Evolutionary conservation across 345 rosid species (phyloP), one percentile per base, ranked within the genome.

Genomic region (Sonneratia caseolaris): DNA sequence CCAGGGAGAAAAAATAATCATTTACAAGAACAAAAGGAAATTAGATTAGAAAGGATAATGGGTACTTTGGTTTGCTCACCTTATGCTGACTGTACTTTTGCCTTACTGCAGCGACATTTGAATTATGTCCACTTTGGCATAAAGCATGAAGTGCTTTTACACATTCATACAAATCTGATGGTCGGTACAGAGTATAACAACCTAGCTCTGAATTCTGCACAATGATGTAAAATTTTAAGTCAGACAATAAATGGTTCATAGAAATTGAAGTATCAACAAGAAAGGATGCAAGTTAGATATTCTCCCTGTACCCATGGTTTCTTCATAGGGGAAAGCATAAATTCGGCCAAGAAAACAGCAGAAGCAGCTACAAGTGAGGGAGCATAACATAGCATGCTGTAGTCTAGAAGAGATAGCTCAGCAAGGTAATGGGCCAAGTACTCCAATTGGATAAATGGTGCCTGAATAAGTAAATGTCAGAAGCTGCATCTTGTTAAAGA

Each of bases 11-110:
- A 42, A 42, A 42, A 42, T 9, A 4, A 42, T 42, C 10, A 42
- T 42, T 42, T 42, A 42, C 5, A 42, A 37, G 69, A 66, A 66
- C 51, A 4, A 47, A 37, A 45, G 32, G 2, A 40, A 3, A 36
- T 21, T 19, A 38, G 64, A 0, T 53, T 4, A 57, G 32, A 10
- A 6, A 51, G 55, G 27, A 36, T 48, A 64, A 57, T 7, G 38
- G 15, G 37, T 37, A 5, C 73, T 4, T 27, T 22, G 14, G 37
- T 6, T 12, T 32, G 64, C 55, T 82, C 81, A 91, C 98, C 86
- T 90, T 94, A 69, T 94, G 96, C 68, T 86, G 96, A 78, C 90
- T 87, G 80, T 91, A 94, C 76, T 94, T 94, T 79, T 88, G 92
- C 73, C 97, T 85, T 53, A 91, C 72, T 69, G 98, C 93, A 15